Percentiles rank a stretch among this genome's conserved stretches.
phyloP scores from a whole-genome alignment of 129 eudicot species.

The Scalesia atractyloides region DNA sequence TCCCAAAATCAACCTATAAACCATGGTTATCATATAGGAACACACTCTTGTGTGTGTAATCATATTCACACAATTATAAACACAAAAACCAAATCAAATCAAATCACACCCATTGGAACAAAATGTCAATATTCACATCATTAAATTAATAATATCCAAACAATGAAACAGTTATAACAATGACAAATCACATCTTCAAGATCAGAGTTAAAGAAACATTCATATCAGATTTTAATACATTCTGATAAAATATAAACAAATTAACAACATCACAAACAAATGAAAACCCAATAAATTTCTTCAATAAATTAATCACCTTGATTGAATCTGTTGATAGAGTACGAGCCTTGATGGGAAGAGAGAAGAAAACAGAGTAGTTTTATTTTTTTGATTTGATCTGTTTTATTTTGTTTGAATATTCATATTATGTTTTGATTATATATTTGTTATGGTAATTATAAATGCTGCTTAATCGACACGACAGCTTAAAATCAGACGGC shows the following conservation, averaged over 20 bases:
- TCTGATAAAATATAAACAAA: conserved; percentile 6
- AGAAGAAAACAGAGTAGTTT: conserved; percentile 17
- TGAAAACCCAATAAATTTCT: conserved; percentile 19
- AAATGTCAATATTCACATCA: conserved; percentile 14
- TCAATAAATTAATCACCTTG: conserved; percentile 33
- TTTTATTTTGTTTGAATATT: conserved; percentile 29
- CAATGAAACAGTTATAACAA: background rate
- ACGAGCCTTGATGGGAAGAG: conserved; percentile 15
- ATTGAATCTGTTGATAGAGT: conserved; percentile 28
- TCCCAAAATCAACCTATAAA: background rate
- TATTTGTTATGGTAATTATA: conserved; percentile 6
- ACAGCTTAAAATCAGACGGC: conserved; percentile 29
- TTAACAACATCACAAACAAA: conserved; percentile 16
- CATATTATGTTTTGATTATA: conserved; percentile 22
- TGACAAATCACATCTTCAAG: conserved; percentile 11
- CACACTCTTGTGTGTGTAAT: conserved; percentile 3
- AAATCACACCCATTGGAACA: conserved; percentile 23
- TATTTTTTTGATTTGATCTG: conserved; percentile 23
- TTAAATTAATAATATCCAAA: conserved; percentile 17
- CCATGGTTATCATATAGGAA: background rate
- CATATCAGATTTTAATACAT: background rate
- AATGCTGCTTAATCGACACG: conserved; percentile 37
- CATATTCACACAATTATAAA: background rate
- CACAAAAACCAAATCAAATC: conserved; percentile 20
- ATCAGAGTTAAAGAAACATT: conserved; percentile 17